phyloP scores from a whole-genome alignment of 257 asterid species.

The Echium plantagineum region DNA sequence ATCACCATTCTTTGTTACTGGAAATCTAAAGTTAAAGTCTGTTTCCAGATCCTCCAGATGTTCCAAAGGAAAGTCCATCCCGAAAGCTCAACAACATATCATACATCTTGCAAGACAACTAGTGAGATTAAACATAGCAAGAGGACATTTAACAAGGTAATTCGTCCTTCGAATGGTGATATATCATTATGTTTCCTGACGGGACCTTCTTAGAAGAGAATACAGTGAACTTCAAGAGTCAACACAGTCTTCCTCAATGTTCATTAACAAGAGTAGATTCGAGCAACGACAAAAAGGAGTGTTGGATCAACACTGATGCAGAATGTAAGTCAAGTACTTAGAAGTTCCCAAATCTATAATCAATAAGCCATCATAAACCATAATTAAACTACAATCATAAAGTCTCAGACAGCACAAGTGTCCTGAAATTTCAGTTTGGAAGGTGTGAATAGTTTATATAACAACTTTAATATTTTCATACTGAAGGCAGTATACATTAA shows the following conservation, averaged over 20 bases:
- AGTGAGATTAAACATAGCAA: conserved; percentile 31
- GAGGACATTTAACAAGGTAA: conserved; percentile 25
- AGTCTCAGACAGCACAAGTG: neutral
- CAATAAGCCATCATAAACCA: neutral
- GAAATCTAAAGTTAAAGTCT: conserved; percentile 6
- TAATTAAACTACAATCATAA: neutral
- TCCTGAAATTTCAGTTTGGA: no score
- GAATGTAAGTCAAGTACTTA: conserved; percentile 56
- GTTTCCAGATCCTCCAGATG: conserved; percentile 69
- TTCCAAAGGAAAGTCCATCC: conserved; percentile 96
- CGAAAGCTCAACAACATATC: conserved; percentile 33
- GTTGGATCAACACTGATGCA: no score
- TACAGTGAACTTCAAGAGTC: conserved; percentile 37
- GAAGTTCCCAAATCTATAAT: neutral
- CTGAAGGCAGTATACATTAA: no score
- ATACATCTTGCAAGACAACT: conserved; percentile 23
- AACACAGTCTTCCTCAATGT: conserved; percentile 22
- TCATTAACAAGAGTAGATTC: no score
- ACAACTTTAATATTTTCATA: no score
- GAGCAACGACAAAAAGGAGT: no score
- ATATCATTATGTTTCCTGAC: conserved; percentile 58
- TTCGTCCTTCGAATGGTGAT: conserved; percentile 36
- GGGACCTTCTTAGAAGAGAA: conserved; percentile 31
- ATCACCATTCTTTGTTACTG: no score
- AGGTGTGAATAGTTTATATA: no score